A percentile compares a stretch with the other conserved stretches of the same genome.
These are phyloP conservation scores for Amanita pseudoporphyria DNA, from an alignment of 768 basidiomycete genomes.

Conservation along the genomic window DNA sequence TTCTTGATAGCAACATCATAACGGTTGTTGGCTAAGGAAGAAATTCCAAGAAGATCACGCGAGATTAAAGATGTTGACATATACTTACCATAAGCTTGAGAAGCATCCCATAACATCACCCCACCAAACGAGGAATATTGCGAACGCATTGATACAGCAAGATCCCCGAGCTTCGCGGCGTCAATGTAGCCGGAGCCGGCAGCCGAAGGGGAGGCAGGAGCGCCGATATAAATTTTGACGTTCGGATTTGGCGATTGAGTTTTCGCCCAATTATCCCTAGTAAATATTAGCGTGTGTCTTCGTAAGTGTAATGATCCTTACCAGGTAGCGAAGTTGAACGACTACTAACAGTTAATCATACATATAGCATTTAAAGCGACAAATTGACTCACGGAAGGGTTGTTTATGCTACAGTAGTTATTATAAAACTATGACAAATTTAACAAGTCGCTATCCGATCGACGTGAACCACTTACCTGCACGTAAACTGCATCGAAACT, in stretches of 20 bases:
- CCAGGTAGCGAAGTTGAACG: conserved; percentile 42
- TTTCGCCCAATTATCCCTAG: conserved; percentile 48
- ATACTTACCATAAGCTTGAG: conserved; percentile 32
- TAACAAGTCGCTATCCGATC: background rate
- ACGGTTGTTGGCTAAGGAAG: conserved; percentile 24
- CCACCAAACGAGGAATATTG: conserved; percentile 48
- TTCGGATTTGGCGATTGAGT: conserved; percentile 39
- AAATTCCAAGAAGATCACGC: background rate
- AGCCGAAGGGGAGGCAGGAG: conserved; percentile 39
- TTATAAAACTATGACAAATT: conserved; percentile 27
- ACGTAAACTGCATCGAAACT: conserved; percentile 60
- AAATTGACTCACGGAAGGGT: conserved; percentile 25
- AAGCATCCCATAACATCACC: conserved; percentile 33
- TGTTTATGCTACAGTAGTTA: conserved; percentile 37
- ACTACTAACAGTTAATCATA: conserved; percentile 12
- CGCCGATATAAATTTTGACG: conserved; percentile 49
- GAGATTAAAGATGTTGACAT: background rate
- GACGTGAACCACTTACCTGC: conserved; percentile 35
- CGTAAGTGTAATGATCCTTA: conserved; percentile 8
- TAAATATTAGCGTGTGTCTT: background rate
- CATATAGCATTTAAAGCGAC: background rate
- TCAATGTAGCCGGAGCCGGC: conserved; percentile 47
- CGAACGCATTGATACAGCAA: conserved; percentile 28
- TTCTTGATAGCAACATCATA: conserved; percentile 33
- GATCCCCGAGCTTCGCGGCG: conserved; percentile 28